A percentile compares a stretch with the other conserved stretches of the same genome.
Evolutionary conservation across 2,329 filamentous ascomycete species (phyloP).

Genomic region (Daldinia sp.): DNA sequence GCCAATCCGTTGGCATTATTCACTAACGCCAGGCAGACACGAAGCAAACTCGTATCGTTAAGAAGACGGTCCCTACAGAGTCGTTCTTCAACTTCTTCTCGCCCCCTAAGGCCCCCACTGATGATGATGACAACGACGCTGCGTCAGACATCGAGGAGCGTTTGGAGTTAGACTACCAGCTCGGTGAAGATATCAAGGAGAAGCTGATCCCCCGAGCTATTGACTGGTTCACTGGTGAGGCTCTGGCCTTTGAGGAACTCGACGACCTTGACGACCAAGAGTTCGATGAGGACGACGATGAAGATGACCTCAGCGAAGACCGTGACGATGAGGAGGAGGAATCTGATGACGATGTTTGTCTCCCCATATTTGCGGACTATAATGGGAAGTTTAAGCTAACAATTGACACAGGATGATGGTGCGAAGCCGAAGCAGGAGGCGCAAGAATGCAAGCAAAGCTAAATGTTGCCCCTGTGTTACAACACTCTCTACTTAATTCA

Average conservation of each 20-base stretch:
- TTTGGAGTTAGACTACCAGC: conserved; percentile 97
- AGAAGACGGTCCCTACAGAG: conserved; percentile 98
- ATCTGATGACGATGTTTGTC: conserved; percentile 79
- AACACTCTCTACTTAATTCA: conserved; percentile 37
- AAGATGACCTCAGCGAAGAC: conserved; percentile 87
- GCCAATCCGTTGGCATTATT: not conserved
- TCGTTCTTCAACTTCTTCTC: conserved; percentile 99
- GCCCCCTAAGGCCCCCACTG: conserved; percentile 84
- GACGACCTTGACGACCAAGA: conserved; percentile 85
- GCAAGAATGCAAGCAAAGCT: conserved; percentile 97
- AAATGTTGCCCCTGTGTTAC: conserved; percentile 54
- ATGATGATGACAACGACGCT: conserved; percentile 77
- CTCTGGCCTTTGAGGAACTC: conserved; percentile 94
- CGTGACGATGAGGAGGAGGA: conserved; percentile 82
- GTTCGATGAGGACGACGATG: conserved; percentile 86
- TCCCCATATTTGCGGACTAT: conserved; percentile 17
- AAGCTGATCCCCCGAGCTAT: conserved; percentile 98
- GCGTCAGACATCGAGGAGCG: conserved; percentile 96
- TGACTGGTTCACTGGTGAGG: conserved; percentile 99
- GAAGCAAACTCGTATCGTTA: conserved; percentile 98
- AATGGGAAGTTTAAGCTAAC: conserved; percentile 43
- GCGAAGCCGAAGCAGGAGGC: conserved; percentile 94
- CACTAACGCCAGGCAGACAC: conserved; percentile 73
- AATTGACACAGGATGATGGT: conserved; percentile 76
- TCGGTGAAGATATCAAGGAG: conserved; percentile 99